A percentile compares a stretch with the other conserved stretches of the same genome.
Evolutionary conservation across 202 grass and related monocot species (phyloP).

Genomic region (Hordeum pubiflorum): DNA sequence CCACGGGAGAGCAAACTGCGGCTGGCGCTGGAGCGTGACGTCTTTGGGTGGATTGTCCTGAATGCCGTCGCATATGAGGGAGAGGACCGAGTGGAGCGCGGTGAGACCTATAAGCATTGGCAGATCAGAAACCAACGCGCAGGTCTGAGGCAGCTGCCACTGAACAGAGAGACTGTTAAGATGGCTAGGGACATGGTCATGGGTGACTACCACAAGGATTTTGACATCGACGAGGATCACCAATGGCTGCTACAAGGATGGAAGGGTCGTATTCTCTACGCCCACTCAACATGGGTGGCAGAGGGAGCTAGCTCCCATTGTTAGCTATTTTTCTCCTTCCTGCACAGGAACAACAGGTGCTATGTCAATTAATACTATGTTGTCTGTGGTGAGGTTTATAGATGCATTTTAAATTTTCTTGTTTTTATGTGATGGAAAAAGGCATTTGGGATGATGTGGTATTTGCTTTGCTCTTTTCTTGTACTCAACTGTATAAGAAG

Average conservation of each 20-base stretch:
- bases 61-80: conserved; percentile 70
- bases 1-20: conserved; percentile 33
- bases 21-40: conserved; percentile 38
- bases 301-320: background rate
- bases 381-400: background rate
- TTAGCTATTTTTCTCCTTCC: background rate
- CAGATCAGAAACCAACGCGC: conserved; percentile 48
- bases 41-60: conserved; percentile 31
- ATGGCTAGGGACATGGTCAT: conserved; percentile 30
- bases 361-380: background rate
- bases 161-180: conserved; percentile 34
- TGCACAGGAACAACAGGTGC: background rate
- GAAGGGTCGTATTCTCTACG: conserved; percentile 53
- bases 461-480: background rate
- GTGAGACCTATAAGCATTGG: conserved; percentile 73
- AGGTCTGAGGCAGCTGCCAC: conserved; percentile 46
- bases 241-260: conserved; percentile 48
- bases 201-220: conserved; percentile 54
- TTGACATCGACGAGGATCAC: conserved; percentile 46
- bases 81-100: conserved; percentile 42
- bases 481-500: background rate
- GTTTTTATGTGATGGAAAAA: background rate
- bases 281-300: conserved; percentile 45
- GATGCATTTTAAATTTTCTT: background rate
- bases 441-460: background rate